Evolutionary conservation across 75 land plant genomes (phyloP), one percentile per base, ranked within the genome.

Genomic region (Sequoiadendron giganteum): DNA sequence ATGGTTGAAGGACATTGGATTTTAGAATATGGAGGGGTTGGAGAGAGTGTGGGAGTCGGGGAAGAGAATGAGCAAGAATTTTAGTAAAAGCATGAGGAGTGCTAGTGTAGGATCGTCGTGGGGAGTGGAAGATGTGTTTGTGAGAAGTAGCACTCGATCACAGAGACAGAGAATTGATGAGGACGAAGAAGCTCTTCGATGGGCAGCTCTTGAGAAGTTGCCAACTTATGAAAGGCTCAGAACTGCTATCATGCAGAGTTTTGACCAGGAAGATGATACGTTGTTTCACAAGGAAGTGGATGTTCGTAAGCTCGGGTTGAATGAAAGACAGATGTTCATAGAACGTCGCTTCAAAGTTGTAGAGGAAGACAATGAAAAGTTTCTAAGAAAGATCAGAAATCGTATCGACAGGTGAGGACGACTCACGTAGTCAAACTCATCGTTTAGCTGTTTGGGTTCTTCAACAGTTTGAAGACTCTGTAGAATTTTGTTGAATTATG

Each of bases 361-460:
- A 14, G 98, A 97, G 83, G 98, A 95, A 80, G 98, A 97, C 87
- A 97, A 97, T 47, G 98, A 95, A 87, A 91, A 88, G 90, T 95
- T 93, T 89, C 88, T 97, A 78, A 75, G 2, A 45, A 95, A 93
- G 85, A 87, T 94, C 81, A 88, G 94, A 32, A 86, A 94, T 72
- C 88, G 98, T 18, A 93, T 97, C 81, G 95, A 97, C 85, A 93
- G 92, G 98, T 97, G 86, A 88, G 4, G 90, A 28, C 72, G 13
- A 56, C 61, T 56, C 11, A 56, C 13, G 2, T 56, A 5, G 2
- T 42, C 43, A 42, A 25, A 21, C 28, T 68, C 72, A 68, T 65
- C 28, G 54, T 65, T 25, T 65, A 25, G 70, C 28, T 65, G 16
- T 19, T 61, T 61, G 18, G 19, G 19, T 19, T 61, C 28, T 4